Conservation (phyloP, 1,139 yeast genomes). For the Candida labiduridarum region DNA sequence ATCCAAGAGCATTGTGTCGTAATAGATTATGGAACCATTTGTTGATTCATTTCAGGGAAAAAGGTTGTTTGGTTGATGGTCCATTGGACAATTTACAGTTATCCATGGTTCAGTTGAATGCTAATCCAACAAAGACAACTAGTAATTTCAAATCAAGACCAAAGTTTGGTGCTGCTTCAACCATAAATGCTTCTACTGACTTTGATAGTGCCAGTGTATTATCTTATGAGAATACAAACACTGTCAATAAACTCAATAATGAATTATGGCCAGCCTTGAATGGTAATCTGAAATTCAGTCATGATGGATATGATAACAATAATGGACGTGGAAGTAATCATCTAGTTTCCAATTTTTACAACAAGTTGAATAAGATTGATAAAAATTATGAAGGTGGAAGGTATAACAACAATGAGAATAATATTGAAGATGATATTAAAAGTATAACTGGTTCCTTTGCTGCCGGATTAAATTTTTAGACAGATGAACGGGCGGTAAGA, state of each 20-base stretch:
- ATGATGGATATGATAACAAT: conserved; percentile 15
- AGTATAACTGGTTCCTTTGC: conserved; percentile 52
- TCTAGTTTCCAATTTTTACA: conserved; percentile 47
- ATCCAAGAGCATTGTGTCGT: conserved; percentile 74
- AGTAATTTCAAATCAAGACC: conserved; percentile 3
- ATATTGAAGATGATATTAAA: conserved; percentile 50
- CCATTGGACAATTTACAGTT: conserved; percentile 77
- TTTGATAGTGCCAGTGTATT: conserved; percentile 53
- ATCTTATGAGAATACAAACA: conserved; percentile 39
- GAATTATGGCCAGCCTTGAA: conserved; percentile 41
- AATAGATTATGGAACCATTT: conserved; percentile 81
- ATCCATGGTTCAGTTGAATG: conserved; percentile 61
- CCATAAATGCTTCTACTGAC: conserved; percentile 18
- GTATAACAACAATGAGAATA: conserved; percentile 23
- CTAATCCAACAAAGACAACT: conserved; percentile 1
- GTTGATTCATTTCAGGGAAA: conserved; percentile 76
- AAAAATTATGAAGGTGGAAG: conserved; percentile 24
- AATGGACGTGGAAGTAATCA: conserved; percentile 14
- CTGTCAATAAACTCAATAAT: conserved; percentile 9
- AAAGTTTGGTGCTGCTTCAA: conserved; percentile 16
- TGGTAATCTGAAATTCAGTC: conserved; percentile 7
- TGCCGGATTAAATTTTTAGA: conserved; percentile 33
- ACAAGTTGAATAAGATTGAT: conserved; percentile 34
- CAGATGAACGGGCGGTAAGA: not conserved
- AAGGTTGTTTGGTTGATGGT: conserved; percentile 93